Evolutionary conservation across 805 yeast species (phyloP).

Genomic region (Grigorovia humatica): DNA sequence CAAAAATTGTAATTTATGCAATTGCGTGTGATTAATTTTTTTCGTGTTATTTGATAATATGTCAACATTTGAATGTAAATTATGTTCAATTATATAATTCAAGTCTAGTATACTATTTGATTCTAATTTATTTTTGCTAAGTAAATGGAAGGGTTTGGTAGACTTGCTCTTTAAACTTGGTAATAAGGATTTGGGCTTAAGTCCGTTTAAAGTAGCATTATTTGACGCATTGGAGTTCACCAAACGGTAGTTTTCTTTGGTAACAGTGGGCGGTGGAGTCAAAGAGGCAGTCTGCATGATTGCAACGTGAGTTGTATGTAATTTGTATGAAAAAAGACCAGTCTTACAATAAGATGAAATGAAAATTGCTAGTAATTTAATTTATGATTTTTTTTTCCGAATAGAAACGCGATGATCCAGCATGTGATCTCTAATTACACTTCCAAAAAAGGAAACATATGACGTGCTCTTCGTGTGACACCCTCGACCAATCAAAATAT

Average conservation of each 20-base stretch:
- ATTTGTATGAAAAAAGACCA: too few species aligned
- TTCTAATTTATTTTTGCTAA: slow-evolving; percentile 33
- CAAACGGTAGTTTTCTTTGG: background rate
- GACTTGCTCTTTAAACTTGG: slow-evolving; percentile 7
- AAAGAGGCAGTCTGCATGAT: background rate
- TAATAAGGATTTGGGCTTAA: slow-evolving; percentile 15
- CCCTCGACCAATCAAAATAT: too few species aligned
- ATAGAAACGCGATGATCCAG: too few species aligned
- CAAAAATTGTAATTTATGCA: slow-evolving; percentile 34
- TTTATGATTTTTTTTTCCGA: too few species aligned
- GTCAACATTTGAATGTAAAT: background rate
- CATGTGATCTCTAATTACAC: too few species aligned
- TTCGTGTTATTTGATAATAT: background rate
- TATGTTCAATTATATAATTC: slow-evolving; percentile 9
- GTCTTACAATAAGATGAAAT: too few species aligned
- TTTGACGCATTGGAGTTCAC: too few species aligned
- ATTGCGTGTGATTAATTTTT: background rate
- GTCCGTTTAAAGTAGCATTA: too few species aligned
- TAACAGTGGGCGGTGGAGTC: slow-evolving; percentile 14
- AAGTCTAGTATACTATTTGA: slow-evolving; percentile 37
- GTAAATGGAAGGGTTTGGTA: slow-evolving; percentile 1
- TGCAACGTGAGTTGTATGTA: too few species aligned
- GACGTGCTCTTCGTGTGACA: too few species aligned
- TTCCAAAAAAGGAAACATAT: too few species aligned
- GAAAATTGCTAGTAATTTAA: too few species aligned